Conservation (phyloP, 768 basidiomycete genomes). For the Royoungia palumana region DNA sequence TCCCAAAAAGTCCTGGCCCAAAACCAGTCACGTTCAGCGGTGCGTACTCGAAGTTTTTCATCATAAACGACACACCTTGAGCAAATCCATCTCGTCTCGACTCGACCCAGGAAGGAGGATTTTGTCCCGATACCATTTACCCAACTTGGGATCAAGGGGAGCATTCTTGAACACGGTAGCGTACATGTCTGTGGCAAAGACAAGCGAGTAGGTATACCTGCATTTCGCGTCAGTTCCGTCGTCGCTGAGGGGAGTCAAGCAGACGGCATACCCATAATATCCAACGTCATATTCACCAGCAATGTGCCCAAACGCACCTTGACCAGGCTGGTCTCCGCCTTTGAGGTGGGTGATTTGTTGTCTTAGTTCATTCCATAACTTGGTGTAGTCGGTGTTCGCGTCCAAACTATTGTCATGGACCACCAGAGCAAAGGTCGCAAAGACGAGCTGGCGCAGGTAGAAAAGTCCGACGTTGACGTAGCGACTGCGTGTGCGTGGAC, state of each 20-base stretch:
- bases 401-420: conserved; percentile 41
- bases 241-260: no score
- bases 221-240: neutral
- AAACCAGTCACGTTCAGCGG: no score
- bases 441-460: conserved; percentile 71
- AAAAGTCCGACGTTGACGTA: conserved; percentile 82
- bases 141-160: conserved; percentile 66
- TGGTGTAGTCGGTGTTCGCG: conserved; percentile 62
- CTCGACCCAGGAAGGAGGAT: conserved; percentile 71
- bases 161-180: conserved; percentile 77
- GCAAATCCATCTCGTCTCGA: conserved; percentile 73
- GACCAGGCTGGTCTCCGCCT: conserved; percentile 58
- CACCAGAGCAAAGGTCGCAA: conserved; percentile 39
- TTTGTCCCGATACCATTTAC: conserved; percentile 67
- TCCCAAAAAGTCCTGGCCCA: conserved; percentile 67
- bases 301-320: conserved; percentile 74
- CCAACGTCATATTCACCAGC: conserved; percentile 68
- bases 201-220: conserved; percentile 71
- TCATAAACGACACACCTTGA: conserved; percentile 46
- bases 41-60: neutral
- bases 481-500: conserved; percentile 37
- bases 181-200: conserved; percentile 59
- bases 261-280: conserved; percentile 52
- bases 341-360: conserved; percentile 70
- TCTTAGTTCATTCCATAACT: conserved; percentile 72